Evolutionary conservation across 2,329 filamentous ascomycete species (phyloP).

Genomic region (Ampelomyces quisqualis): DNA sequence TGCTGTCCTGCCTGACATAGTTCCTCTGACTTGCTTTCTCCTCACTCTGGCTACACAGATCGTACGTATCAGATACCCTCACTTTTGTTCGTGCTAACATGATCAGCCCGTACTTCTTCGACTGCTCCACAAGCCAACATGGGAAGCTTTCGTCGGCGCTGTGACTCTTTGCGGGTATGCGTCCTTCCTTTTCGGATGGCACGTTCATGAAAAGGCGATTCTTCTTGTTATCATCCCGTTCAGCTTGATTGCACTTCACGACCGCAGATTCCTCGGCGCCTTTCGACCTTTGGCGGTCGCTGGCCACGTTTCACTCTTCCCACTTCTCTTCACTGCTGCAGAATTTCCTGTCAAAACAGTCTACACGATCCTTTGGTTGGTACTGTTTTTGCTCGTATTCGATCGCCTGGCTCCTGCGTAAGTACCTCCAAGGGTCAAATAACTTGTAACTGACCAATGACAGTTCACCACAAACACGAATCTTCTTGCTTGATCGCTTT

Average conservation of each 20-base stretch:
- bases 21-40: slow-evolving; percentile 74
- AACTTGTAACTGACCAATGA: slow-evolving; percentile 14
- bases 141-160: slow-evolving; percentile 86
- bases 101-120: slow-evolving; percentile 63
- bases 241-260: slow-evolving; percentile 84
- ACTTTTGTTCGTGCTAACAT: slow-evolving; percentile 11
- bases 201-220: slow-evolving; percentile 97
- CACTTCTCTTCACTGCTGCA: slow-evolving; percentile 83
- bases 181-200: slow-evolving; percentile 97
- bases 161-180: slow-evolving; percentile 93
- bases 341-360: slow-evolving; percentile 94
- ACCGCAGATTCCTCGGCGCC: slow-evolving; percentile 85
- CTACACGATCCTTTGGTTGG: slow-evolving; percentile 90
- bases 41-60: slow-evolving; percentile 81
- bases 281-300: slow-evolving; percentile 91
- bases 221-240: slow-evolving; percentile 93
- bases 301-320: slow-evolving; percentile 93
- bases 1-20: slow-evolving; percentile 85
- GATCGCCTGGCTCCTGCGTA: slow-evolving; percentile 80
- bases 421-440: slow-evolving; percentile 26
- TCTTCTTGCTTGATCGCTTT: slow-evolving; percentile 90
- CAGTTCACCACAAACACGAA: slow-evolving; percentile 69
- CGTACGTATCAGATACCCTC: slow-evolving; percentile 46
- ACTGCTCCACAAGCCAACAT: slow-evolving; percentile 76
- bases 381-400: slow-evolving; percentile 81